Evolutionary conservation across 192 early-diverging fungal genomes (phyloP), one percentile per base, ranked within the genome.

Genomic region (Glomus cerebriforme): DNA sequence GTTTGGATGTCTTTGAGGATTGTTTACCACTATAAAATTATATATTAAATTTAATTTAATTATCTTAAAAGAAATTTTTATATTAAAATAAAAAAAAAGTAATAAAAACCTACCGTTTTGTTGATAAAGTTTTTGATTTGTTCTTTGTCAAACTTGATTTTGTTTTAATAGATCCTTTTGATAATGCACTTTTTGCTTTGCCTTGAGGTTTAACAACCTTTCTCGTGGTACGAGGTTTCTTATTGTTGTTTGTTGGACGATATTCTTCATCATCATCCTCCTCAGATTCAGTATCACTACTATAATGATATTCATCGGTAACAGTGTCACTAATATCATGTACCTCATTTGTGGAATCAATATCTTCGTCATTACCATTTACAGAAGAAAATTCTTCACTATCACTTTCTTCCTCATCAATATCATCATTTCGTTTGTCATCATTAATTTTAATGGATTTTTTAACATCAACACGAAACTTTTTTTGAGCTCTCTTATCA

Each of bases 251-350:
- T 12, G 58, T 37, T 35, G 73, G 73, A 29, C 73, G 73, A 37
- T 75, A 75, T 35, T 75, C 73, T 60, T 58, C 58, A 8, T 75
- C 73, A 37, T 75, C 73, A 24, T 75, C 73, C 10, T 73, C 70
- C 12, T 27, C 39, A 43, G 19, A 22, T 4, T 27, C 70, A 29
- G 19, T 22, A 13, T 73, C 70, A 73, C 45, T 49, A 19, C 24
- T 73, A 26, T 27, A 37, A 35, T 34, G 67, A 69, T 69, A 69
- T 26, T 75, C 73, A 59, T 75, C 66, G 17, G 31, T 37, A 68
- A 35, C 66, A 7, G 66, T 37, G 9, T 68, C 66, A 39, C 31
- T 68, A 68, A 13, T 68, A 37, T 68, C 66, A 10, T 68, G 15
- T 26, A 7, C 3, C 39, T 68, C 66, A 35, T 43, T 35, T 32